Evolutionary conservation across 108 stramenopile genomes (phyloP), one percentile per base, ranked within the genome.

Genomic region (Stephanodiscus minutulus): DNA sequence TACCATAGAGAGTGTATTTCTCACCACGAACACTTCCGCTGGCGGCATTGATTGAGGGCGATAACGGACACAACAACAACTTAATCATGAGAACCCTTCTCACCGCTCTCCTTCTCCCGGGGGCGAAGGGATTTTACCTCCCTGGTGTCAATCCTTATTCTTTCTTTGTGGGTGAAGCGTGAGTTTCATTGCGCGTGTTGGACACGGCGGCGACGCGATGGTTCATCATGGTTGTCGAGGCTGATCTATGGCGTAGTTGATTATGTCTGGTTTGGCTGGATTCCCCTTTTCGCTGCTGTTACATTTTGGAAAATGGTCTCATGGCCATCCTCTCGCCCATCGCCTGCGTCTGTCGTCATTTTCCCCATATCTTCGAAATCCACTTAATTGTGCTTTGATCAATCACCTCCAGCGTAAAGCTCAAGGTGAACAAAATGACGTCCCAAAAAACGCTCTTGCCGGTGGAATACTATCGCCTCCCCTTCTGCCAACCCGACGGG

Each of bases 401-500:
- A 4, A 53, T 53, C 25, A 11, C 55, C 27, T 20, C 41, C 86
- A 94, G 91, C 27, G 92, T 96, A 68, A 87, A 93, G 55, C 85
- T 93, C 52, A 92, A 93, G 52, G 95, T 96, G 54, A 96, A 96
- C 86, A 93, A 93, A 67, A 86, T 96, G 82, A 93, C 95, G 8
- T 96, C 95, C 65, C 84, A 77, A 59, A 87, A 93, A 71, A 91
- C 91, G 7, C 90, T 98, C 62, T 79, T 98, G 20, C 97, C 97
- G 27, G 83, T 94, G 56, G 97, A 97, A 64, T 98, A 97, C 91
- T 99, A 99, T 85, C 70, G 73, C 50, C 77, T 97, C 49, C 97
- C 98, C 37, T 98, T 95, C 83, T 99, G 99, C 85, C 71, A 74
- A 28, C 98, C 99, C 35, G 83, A 77, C 0, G 91, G 82, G 11